Base-by-base conservation (phyloP, 78 protist species). In the Guillardia theta region DNA sequence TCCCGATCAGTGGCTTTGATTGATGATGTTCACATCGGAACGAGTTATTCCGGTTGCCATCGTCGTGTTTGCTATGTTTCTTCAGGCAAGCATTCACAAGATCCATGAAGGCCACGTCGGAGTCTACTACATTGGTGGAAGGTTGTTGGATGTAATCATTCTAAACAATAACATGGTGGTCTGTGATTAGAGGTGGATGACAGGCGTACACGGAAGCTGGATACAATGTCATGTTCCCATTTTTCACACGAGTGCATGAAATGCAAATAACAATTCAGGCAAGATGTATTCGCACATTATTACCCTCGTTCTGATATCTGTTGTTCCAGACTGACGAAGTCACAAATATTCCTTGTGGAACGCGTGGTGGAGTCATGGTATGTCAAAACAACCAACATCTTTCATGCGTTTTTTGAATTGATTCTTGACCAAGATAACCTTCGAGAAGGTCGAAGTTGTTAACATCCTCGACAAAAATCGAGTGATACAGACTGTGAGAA, bases 331-430 rank as follows among this genome's bases (percentile, higher is more conserved):
- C 95, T 0, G 97, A 96, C 33, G 90, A 47, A 37, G 96, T 96
- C 22, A 4, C 44, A 0, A 43, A 77, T 3, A 93, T 96, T 3
- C 97, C 97, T 36, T 96, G 97, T 53, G 97, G 97, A 12, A 96
- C 97, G 3, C 43, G 95, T 9, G 96, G 97, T 19, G 97, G 97
- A 21, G 97, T 95, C 47, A 94, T 95, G 94, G 6, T 95, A 36
- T 33, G n/a, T 48, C 80, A 95, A 9, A 94, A 93, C 47, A 48
- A 70, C 22, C 50, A 4, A 19, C 12, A 37, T 5, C 78, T 64
- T 5, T 12, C 39, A 24, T 64, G 22, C 78, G 33, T 64, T 64
- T 21, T 5, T 15, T 5, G 78, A 64, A 12, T 33, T 10, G 39
- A 15, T 64, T 64, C 22, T 19, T 12, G 78, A 10, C n/a, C 43